Evolutionary conservation across 164 flowering plant species (phyloP), one percentile per base, ranked within the genome.

Genomic region (Buxus sempervirens): DNA sequence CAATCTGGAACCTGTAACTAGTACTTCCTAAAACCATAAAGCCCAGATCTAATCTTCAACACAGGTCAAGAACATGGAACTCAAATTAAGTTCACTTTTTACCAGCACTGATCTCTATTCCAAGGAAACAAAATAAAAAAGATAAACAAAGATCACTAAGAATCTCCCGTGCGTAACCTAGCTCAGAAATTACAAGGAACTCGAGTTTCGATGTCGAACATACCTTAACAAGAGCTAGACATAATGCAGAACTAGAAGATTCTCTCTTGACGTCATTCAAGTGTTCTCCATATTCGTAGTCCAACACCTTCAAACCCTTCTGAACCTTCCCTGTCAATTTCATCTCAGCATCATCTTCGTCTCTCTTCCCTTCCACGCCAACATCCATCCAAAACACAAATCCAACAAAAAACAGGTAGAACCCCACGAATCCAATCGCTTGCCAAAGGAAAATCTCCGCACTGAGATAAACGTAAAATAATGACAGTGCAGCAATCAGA

Each of bases 361-460:
- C 66, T 27, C 32, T 67, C 53, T 58, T 69, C 38, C 64, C 73
- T 21, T 63, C 76, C 54, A 59, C 72, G 16, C 90, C 91, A 65
- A 88, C 83, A 83, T 95, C 99, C 96, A 90, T 95, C 90, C 92
- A 92, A 75, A 95, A 88, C 78, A 95, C 99, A 74, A 92, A 68
- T 72, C 85, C 99, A 56, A 96, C 96, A 72, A 96, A 96, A 64
- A 96, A 87, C 58, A 82, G 53, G 78, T 96, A 96, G 69, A 90
- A 93, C 74, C 82, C 91, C 26, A 93, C 95, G 80, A 96, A 91
- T 45, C 93, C 98, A 76, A 87, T 65, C 1, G 98, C 99, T 77
- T 96, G 99, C 98, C 97, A 96, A 16, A 96, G 66, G 54, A 66
- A 90, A 64, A 96, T 86, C 89, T 91, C 96, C 21, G 84, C 99